A percentile compares a stretch with the other conserved stretches of the same genome.
These are phyloP conservation scores for Trichophyton rubrum DNA, from an alignment of 2,329 filamentous ascomycete genomes.

Conservation along the genomic window DNA sequence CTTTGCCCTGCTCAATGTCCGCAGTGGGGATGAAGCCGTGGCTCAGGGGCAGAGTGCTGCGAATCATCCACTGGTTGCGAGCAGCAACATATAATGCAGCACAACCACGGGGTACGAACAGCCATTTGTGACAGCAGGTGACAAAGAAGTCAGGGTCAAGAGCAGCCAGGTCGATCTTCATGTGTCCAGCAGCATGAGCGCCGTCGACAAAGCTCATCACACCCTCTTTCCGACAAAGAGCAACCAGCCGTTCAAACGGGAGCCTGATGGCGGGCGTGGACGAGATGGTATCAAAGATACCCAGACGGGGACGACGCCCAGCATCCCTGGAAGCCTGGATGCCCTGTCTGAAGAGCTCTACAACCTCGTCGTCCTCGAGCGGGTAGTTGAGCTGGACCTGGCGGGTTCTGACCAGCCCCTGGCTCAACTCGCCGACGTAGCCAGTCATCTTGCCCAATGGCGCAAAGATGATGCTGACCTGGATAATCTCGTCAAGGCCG, in stretches of 20 bases:
- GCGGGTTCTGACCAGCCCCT: conserved; percentile 27
- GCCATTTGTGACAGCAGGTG: conserved; percentile 85
- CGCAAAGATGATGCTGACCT: conserved; percentile 68
- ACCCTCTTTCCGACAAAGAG: conserved; percentile 51
- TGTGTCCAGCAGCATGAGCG: conserved; percentile 72
- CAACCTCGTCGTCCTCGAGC: conserved; percentile 54
- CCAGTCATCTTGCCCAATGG: conserved; percentile 62
- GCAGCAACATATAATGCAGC: conserved; percentile 68
- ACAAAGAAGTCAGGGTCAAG: conserved; percentile 77
- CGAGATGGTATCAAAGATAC: conserved; percentile 70
- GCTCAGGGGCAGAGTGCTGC: conserved; percentile 64
- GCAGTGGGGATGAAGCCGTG: conserved; percentile 54
- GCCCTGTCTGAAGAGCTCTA: conserved; percentile 47
- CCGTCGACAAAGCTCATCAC: conserved; percentile 69
- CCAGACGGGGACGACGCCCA: conserved; percentile 54
- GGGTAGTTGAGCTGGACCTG: conserved; percentile 57
- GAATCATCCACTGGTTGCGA: conserved; percentile 63
- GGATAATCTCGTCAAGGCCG: conserved; percentile 52
- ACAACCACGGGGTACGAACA: conserved; percentile 65
- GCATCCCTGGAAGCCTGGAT: conserved; percentile 43
- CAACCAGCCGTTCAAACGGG: conserved; percentile 58
- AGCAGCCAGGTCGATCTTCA: conserved; percentile 53
- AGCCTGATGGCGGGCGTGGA: conserved; percentile 67
- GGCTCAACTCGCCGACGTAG: conserved; percentile 55
- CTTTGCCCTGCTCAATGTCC: conserved; percentile 10